Conservation (phyloP, 768 basidiomycete species). For the Agaricus sinodeliciosus region DNA sequence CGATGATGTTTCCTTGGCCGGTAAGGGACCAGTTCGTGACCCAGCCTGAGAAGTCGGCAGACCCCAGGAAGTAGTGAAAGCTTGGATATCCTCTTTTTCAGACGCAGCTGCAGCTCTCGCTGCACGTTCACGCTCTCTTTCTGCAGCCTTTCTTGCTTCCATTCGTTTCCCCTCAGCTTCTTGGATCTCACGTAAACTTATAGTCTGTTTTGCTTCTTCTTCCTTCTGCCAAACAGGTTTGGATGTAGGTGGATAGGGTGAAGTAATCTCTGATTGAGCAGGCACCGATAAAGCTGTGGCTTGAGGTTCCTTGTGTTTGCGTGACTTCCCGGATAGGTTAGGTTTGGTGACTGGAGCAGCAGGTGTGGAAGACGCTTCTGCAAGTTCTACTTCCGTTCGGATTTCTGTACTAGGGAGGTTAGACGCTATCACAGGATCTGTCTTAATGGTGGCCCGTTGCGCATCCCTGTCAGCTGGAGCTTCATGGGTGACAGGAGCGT, state of each 20-base stretch:
- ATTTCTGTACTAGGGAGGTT: slow-evolving; percentile 9
- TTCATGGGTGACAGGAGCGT: background rate
- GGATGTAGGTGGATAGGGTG: slow-evolving; percentile 18
- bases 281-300: slow-evolving; percentile 1
- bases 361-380: slow-evolving; percentile 6
- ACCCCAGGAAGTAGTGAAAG: slow-evolving; percentile 77
- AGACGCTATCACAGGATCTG: slow-evolving; percentile 11
- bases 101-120: slow-evolving; percentile 34
- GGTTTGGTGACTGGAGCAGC: background rate
- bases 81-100: slow-evolving; percentile 52
- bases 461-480: background rate
- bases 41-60: slow-evolving; percentile 80
- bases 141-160: slow-evolving; percentile 68
- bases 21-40: slow-evolving; percentile 28
- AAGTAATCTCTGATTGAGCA: slow-evolving; percentile 7
- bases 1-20: slow-evolving; percentile 38
- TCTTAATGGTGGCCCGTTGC: slow-evolving; percentile 10
- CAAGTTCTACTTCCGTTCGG: slow-evolving; percentile 3
- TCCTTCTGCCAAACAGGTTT: slow-evolving; percentile 66
- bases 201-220: slow-evolving; percentile 59
- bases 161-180: slow-evolving; percentile 82
- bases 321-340: slow-evolving; percentile 8
- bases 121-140: slow-evolving; percentile 63
- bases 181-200: slow-evolving; percentile 91
- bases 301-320: slow-evolving; percentile 8